These are phyloP conservation scores for Metahyphopichia silvanorum DNA, from an alignment of 805 yeast species.

Conservation along the genomic window DNA sequence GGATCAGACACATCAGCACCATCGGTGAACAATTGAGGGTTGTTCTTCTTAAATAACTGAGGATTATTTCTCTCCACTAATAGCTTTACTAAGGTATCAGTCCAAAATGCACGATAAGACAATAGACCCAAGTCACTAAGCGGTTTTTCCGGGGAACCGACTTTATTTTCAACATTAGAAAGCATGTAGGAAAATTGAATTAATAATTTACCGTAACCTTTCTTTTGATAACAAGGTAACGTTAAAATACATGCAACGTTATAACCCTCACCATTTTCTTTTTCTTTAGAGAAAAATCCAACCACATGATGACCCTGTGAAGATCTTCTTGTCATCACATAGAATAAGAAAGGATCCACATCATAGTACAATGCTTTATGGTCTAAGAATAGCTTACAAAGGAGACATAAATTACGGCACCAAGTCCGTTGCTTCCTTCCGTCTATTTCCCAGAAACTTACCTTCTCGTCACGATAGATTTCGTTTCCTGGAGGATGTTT, in stretches of 20 bases:
- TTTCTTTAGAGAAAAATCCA: conserved; percentile 95
- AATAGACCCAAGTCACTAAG: conserved; percentile 89
- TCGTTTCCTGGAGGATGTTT: conserved; percentile 99
- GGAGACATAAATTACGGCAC: conserved; percentile 91
- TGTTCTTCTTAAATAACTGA: conserved; percentile 33
- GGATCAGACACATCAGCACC: conserved; percentile 30
- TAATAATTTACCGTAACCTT: conserved; percentile 87
- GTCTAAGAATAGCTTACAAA: conserved; percentile 88
- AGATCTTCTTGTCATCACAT: conserved; percentile 90
- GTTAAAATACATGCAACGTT: conserved; percentile 97
- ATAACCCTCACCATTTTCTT: conserved; percentile 91
- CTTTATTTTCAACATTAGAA: conserved; percentile 81
- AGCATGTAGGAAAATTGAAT: conserved; percentile 93
- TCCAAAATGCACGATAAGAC: conserved; percentile 95
- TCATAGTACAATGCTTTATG: conserved; percentile 96
- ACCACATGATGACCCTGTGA: conserved; percentile 93
- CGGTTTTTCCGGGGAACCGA: conserved; percentile 98
- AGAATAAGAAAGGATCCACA: conserved; percentile 95
- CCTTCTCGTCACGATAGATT: conserved; percentile 87
- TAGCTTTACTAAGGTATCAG: conserved; percentile 77
- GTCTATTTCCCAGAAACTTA: conserved; percentile 95
- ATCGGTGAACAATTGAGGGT: conserved; percentile 24
- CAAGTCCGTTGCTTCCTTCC: conserved; percentile 95
- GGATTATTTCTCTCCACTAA: conserved; percentile 57
- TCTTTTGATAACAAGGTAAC: conserved; percentile 92